Evolutionary conservation across 148 eudicot species (phyloP), one percentile per base, ranked within the genome.

Genomic region (Polygonum aviculare): DNA sequence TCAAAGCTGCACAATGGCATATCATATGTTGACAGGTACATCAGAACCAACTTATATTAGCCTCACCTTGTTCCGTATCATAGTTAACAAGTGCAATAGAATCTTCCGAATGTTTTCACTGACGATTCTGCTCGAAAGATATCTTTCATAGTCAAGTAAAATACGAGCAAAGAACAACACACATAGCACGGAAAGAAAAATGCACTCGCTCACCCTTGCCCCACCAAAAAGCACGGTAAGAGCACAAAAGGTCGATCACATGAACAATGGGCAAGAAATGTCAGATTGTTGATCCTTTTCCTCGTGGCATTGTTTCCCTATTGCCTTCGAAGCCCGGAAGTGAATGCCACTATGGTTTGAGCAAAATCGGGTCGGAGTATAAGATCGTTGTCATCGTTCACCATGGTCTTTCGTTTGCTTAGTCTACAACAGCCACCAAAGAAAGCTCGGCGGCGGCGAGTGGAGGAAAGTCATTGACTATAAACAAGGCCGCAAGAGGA

Each of bases 81-180:
- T 73, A 60, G 48, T 80, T 71, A 44, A 74, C 77, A 40, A 77
- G 74, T 67, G 75, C 59, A 44, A 86, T 77, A 59, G 84, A 55
- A 22, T 84, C 84, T 77, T 90, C 94, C 92, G 90, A 90, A 2
- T n/a, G 69, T 83, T 80, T 84, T 92, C 94, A 90, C 76, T 83
- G 87, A 3, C 80, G 88, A 81, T 86, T 90, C 94, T 90, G 70
- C 74, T 35, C 38, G 75, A n/a, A 36, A 3, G 38, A 12, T 5
- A 12, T 0, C 33, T 16, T 26, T 26, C 31, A 57, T 36, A 45
- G 38, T 51, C 21, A 52, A 15, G 63, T 12, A 62, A 8, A 75
- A 7, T n/a, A 65, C 21, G 47, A 36, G 39, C 38, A 38, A 51
- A 3, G 12, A 65, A 21, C 22, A 47, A n/a, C 8, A 75, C 0